These are phyloP conservation scores for Dalbergia cultrata DNA, from an alignment of 306 rosid genomes.

Conservation along the genomic window DNA sequence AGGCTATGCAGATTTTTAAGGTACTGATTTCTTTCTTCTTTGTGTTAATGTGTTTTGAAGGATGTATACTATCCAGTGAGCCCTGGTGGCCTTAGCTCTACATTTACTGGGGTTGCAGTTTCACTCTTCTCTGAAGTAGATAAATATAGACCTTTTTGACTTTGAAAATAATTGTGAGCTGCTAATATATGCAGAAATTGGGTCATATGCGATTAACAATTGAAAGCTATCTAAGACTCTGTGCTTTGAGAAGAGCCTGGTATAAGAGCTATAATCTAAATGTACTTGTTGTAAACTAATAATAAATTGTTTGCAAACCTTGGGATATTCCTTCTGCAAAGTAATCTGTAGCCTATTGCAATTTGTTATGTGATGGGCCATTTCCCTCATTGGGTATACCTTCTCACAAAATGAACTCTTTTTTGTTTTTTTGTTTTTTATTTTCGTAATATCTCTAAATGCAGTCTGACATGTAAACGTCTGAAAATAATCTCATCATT, in stretches of 20 bases:
- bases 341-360: neutral
- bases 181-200: neutral
- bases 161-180: neutral
- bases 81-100: too few species aligned
- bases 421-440: neutral
- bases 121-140: too few species aligned
- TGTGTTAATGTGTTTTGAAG: neutral
- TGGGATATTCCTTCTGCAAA: neutral
- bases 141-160: neutral
- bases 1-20: conserved; percentile 91
- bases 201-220: neutral
- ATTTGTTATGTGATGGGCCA: neutral
- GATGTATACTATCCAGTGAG: neutral
- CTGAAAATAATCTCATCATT: conserved; percentile 25
- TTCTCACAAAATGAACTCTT: neutral
- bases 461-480: neutral
- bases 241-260: neutral
- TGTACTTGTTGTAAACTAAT: neutral
- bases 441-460: neutral
- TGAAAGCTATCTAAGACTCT: neutral
- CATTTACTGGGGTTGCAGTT: too few species aligned
- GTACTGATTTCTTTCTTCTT: conserved; percentile 39
- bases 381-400: neutral
- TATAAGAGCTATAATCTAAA: neutral
- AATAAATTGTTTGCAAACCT: neutral